Evolutionary conservation across 2,329 filamentous ascomycete species (phyloP).

Genomic region (Calonectria pauciramosa): DNA sequence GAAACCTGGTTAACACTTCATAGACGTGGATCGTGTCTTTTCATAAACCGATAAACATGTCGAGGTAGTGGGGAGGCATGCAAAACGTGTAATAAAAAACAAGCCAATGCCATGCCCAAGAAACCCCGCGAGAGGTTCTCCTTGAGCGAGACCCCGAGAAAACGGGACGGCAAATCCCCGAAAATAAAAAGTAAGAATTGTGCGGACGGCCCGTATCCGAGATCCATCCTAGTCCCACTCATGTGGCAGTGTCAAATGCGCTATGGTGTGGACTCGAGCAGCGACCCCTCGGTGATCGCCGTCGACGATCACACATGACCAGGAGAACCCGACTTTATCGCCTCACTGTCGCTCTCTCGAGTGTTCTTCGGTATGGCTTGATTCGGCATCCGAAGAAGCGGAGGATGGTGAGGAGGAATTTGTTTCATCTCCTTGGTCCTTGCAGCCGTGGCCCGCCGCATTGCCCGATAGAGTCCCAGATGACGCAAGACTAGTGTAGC

Average conservation of each 20-base stretch:
- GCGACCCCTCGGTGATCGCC: conserved; percentile 14
- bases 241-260: conserved; percentile 21
- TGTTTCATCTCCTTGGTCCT: conserved; percentile 51
- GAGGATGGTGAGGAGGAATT: conserved; percentile 51
- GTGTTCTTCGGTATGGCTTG: conserved; percentile 50
- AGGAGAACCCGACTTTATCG: neutral
- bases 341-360: conserved; percentile 41
- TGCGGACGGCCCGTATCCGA: neutral
- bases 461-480: conserved; percentile 57
- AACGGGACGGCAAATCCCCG: conserved; percentile 9
- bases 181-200: neutral
- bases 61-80: conserved; percentile 23
- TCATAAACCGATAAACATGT: conserved; percentile 41
- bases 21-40: conserved; percentile 40
- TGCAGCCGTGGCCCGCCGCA: conserved; percentile 47
- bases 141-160: conserved; percentile 4
- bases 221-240: conserved; percentile 19
- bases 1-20: conserved; percentile 38
- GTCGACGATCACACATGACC: conserved; percentile 19
- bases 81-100: conserved; percentile 6
- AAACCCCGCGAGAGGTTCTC: neutral
- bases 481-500: conserved; percentile 61
- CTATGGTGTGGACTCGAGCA: conserved; percentile 4
- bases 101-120: conserved; percentile 16
- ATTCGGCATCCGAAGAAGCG: conserved; percentile 55